Conservation (phyloP, 2,329 filamentous ascomycete species). For the Coniochaeta ligniaria region DNA sequence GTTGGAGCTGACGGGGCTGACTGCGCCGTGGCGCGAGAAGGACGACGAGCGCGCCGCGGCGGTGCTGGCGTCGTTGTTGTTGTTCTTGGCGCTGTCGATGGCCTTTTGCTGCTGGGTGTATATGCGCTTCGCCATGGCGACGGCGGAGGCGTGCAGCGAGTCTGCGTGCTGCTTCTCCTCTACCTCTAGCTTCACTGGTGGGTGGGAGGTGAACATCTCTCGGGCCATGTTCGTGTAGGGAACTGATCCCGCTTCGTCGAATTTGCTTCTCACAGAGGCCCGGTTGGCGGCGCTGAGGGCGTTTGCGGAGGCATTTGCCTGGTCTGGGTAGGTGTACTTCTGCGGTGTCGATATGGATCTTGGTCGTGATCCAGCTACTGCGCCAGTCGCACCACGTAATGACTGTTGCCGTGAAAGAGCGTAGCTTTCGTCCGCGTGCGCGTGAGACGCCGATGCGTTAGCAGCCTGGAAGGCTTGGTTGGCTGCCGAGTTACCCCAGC, state of each 20-base stretch:
- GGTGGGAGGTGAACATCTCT: conserved; percentile 71
- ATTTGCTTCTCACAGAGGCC: conserved; percentile 30
- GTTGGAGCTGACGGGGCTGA: conserved; percentile 19
- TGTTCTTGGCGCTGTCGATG: conserved; percentile 40
- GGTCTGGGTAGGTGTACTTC: conserved; percentile 43
- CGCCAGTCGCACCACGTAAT: conserved; percentile 67
- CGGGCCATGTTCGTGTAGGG: conserved; percentile 61
- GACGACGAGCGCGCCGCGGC: conserved; percentile 19
- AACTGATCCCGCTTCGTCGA: conserved; percentile 56
- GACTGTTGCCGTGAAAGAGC: conserved; percentile 54
- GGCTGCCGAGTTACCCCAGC: conserved; percentile 62
- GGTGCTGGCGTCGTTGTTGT: conserved; percentile 13
- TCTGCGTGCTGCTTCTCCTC: conserved; percentile 69
- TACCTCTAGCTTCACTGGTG: conserved; percentile 62
- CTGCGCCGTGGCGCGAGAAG: conserved; percentile 8
- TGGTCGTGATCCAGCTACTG: conserved; percentile 55
- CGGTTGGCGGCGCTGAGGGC: conserved; percentile 68
- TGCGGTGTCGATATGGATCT: conserved; percentile 59
- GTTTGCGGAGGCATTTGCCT: conserved; percentile 54
- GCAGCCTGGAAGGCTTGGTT: conserved; percentile 36
- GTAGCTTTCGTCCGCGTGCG: conserved; percentile 32
- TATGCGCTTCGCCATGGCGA: conserved; percentile 87
- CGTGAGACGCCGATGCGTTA: conserved; percentile 9
- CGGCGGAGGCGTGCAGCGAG: conserved; percentile 70
- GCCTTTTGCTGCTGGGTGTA: conserved; percentile 63